phyloP scores from a whole-genome alignment of 2,329 filamentous ascomycete genomes.

The Monilinia fructigena region DNA sequence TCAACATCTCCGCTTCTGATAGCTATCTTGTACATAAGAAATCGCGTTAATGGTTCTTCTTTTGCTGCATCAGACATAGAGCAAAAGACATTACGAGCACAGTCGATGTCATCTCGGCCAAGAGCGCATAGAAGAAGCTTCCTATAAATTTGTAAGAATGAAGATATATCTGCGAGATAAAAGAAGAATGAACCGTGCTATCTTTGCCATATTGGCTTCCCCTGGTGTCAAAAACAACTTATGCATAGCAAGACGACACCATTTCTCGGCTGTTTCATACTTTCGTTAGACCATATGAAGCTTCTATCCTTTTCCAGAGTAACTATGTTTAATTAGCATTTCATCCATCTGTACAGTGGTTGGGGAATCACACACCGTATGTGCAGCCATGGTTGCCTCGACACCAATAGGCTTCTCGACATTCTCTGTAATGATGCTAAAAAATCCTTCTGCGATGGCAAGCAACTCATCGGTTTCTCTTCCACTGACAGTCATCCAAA shows the following conservation, averaged over 20 bases:
- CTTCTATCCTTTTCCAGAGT: conserved; percentile 77
- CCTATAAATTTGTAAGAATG: conserved; percentile 45
- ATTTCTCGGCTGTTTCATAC: conserved; percentile 58
- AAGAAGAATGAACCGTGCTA: conserved; percentile 55
- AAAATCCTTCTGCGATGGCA: conserved; percentile 44
- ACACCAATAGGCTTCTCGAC: conserved; percentile 52
- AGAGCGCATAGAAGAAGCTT: conserved; percentile 73
- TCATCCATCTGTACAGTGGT: not conserved
- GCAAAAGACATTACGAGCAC: conserved; percentile 55
- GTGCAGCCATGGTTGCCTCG: conserved; percentile 63
- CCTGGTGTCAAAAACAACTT: conserved; percentile 64
- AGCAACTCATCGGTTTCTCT: conserved; percentile 41
- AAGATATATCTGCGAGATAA: not conserved
- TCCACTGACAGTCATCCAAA: conserved; percentile 62
- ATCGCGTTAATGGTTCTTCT: conserved; percentile 65
- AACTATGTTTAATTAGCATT: conserved; percentile 50
- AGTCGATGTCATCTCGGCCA: conserved; percentile 53
- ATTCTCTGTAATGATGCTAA: conserved; percentile 49
- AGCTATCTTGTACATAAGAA: conserved; percentile 73
- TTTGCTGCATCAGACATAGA: conserved; percentile 58
- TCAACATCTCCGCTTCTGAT: conserved; percentile 58
- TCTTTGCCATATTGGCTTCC: conserved; percentile 63
- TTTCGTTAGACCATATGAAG: conserved; percentile 52
- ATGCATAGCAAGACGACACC: conserved; percentile 71
- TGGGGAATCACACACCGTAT: conserved; percentile 53